Conservation (phyloP, 768 basidiomycete species). For the Boletus pseudo-olivaceus region DNA sequence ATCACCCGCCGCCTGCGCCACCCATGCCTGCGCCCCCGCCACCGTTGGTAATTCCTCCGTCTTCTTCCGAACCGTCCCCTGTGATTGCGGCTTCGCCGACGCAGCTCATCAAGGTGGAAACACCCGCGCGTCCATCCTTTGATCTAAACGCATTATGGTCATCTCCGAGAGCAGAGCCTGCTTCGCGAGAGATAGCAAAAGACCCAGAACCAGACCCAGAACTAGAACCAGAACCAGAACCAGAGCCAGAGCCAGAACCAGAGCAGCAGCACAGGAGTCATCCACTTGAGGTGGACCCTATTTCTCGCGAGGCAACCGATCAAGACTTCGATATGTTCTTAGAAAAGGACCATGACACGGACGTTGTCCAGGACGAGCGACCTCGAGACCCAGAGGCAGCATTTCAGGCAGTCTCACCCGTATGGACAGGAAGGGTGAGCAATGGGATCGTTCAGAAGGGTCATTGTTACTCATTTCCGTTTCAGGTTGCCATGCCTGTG, state of each 20-base stretch:
- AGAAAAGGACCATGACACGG: conserved; percentile 49
- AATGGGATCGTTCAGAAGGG: background rate
- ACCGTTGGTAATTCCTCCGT: conserved; percentile 46
- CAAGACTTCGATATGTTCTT: conserved; percentile 87
- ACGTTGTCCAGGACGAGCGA: conserved; percentile 19
- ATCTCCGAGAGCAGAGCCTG: conserved; percentile 38
- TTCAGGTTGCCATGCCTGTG: conserved; percentile 74
- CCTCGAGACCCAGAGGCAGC: conserved; percentile 43
- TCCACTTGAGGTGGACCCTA: conserved; percentile 41
- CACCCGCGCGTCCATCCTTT: conserved; percentile 53
- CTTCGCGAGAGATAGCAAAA: conserved; percentile 16
- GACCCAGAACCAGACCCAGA: conserved; percentile 27
- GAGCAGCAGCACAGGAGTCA: conserved; percentile 39
- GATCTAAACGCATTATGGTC: conserved; percentile 73
- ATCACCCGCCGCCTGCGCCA: conserved; percentile 7
- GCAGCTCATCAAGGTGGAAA: conserved; percentile 38
- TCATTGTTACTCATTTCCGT: conserved; percentile 16
- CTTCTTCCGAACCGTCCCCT: conserved; percentile 33
- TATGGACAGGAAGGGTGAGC: conserved; percentile 76
- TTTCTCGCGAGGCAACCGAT: conserved; percentile 53
- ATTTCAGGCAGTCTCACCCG: conserved; percentile 55
- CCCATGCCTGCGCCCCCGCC: conserved; percentile 25
- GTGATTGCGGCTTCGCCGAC: conserved; percentile 22
- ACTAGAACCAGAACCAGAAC: conserved; percentile 22
- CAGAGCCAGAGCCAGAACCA: conserved; percentile 17